Percentiles rank a stretch among this genome's conserved stretches.
Conservation (phyloP, 345 rosid genomes). For the Lumnitzera littorea region DNA sequence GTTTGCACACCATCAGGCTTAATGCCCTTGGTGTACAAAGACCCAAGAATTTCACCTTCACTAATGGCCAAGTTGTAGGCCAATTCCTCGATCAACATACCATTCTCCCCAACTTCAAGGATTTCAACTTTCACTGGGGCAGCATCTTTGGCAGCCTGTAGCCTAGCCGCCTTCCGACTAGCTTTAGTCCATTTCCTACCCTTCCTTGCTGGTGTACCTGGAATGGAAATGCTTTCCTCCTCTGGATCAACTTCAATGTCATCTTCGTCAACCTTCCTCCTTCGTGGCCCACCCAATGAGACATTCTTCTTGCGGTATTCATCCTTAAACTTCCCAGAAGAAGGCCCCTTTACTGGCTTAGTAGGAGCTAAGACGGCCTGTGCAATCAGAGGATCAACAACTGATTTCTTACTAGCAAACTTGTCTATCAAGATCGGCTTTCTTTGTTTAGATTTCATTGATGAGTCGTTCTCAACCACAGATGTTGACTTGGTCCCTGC, state of each 20-base stretch:
- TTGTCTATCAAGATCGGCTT: conserved; percentile 91
- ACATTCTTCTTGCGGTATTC: conserved; percentile 53
- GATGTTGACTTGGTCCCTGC: conserved; percentile 38
- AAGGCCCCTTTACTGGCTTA: conserved; percentile 67
- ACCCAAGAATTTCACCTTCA: conserved; percentile 93
- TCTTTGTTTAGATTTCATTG: conserved; percentile 49
- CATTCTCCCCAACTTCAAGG: conserved; percentile 84
- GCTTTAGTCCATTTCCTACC: conserved; percentile 99
- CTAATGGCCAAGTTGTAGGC: conserved; percentile 68
- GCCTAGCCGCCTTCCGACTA: conserved; percentile 82
- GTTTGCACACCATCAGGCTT: conserved; percentile 96
- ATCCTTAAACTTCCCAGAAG: conserved; percentile 62
- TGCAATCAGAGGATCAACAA: conserved; percentile 59
- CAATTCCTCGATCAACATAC: conserved; percentile 85
- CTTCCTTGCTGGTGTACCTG: conserved; percentile 61
- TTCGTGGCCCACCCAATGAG: conserved; percentile 49
- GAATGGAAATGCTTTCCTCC: conserved; percentile 64
- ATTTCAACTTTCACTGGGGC: conserved; percentile 97
- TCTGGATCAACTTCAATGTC: conserved; percentile 43
- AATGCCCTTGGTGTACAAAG: conserved; percentile 77
- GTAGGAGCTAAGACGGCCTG: conserved; percentile 71
- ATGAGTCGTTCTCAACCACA: conserved; percentile 31
- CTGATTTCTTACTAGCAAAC: conserved; percentile 72
- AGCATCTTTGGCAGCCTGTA: conserved; percentile 87
- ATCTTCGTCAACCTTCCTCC: conserved; percentile 43